A percentile compares a stretch with the other conserved stretches of the same genome.
Conservation (phyloP, 1,284 basidiomycete genomes). For the Sporisorium scitamineum region DNA sequence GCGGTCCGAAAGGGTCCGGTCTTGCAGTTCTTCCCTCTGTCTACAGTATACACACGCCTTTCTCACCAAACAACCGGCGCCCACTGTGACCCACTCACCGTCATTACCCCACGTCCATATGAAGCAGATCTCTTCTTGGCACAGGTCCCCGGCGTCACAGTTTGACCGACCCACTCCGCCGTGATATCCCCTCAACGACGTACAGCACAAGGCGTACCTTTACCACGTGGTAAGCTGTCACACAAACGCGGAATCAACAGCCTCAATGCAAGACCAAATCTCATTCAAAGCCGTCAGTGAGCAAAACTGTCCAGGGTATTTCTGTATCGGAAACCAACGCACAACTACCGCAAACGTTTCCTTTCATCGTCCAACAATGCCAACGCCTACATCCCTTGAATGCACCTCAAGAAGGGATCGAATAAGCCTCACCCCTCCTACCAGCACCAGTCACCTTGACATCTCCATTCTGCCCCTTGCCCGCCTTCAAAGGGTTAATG, state of each 20-base stretch:
- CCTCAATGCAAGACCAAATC: not conserved
- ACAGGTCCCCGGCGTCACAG: not conserved
- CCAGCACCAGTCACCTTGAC: constrained; percentile 15
- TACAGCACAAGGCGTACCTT: too few species aligned
- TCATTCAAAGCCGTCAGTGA: not conserved
- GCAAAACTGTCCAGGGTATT: not conserved
- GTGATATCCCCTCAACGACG: not conserved
- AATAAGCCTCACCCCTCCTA: constrained; percentile 41
- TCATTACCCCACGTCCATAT: not conserved
- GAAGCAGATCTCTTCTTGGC: not conserved
- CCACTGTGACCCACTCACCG: not conserved
- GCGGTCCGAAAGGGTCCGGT: constrained; percentile 23
- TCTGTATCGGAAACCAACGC: not conserved
- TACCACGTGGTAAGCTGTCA: not conserved
- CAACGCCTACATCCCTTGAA: too few species aligned
- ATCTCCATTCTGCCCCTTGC: constrained; percentile 6
- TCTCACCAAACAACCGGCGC: not conserved
- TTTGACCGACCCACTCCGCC: not conserved
- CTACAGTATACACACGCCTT: too few species aligned
- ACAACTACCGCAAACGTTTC: not conserved
- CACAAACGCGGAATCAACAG: too few species aligned
- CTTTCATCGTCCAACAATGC: too few species aligned
- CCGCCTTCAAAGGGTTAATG: constrained; percentile 37
- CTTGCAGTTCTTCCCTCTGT: constrained; percentile 5
- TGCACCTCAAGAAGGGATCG: constrained; percentile 12